phyloP scores from a whole-genome alignment of 192 early-diverging fungal genomes.

The Linnemannia schmuckeri region DNA sequence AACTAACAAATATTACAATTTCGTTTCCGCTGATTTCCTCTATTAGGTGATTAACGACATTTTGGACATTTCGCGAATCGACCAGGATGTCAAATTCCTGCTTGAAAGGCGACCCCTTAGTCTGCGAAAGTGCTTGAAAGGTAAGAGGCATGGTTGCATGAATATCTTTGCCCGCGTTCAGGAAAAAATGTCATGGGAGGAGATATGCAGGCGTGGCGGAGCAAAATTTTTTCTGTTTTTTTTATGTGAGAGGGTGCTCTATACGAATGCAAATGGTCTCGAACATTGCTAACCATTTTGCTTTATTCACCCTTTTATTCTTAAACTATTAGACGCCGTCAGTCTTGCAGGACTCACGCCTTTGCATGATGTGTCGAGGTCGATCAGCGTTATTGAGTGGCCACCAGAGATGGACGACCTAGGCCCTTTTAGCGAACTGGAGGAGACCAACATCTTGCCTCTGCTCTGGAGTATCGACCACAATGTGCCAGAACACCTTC shows the following conservation, averaged over 20 bases:
- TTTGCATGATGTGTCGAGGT: slow-evolving; percentile 48
- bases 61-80: slow-evolving; percentile 67
- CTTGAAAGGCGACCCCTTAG: slow-evolving; percentile 63
- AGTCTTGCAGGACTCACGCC: slow-evolving; percentile 51
- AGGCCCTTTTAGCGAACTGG: slow-evolving; percentile 36
- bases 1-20: not conserved
- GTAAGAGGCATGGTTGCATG: slow-evolving; percentile 31
- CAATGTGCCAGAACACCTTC: slow-evolving; percentile 65
- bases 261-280: not conserved
- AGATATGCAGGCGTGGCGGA: not conserved
- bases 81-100: slow-evolving; percentile 67
- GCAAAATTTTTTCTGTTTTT: not conserved
- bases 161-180: not conserved
- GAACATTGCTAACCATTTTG: not conserved
- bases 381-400: slow-evolving; percentile 54
- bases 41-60: slow-evolving; percentile 68
- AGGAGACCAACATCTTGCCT: slow-evolving; percentile 56
- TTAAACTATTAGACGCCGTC: slow-evolving; percentile 35
- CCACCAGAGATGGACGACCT: slow-evolving; percentile 52
- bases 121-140: slow-evolving; percentile 68
- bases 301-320: not conserved
- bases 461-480: slow-evolving; percentile 65
- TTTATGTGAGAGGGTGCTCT: not conserved
- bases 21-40: not conserved
- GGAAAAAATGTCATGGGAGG: not conserved